Evolutionary conservation across 352 stramenopile species (phyloP).

Genomic region (Blastocystis hominis): DNA sequence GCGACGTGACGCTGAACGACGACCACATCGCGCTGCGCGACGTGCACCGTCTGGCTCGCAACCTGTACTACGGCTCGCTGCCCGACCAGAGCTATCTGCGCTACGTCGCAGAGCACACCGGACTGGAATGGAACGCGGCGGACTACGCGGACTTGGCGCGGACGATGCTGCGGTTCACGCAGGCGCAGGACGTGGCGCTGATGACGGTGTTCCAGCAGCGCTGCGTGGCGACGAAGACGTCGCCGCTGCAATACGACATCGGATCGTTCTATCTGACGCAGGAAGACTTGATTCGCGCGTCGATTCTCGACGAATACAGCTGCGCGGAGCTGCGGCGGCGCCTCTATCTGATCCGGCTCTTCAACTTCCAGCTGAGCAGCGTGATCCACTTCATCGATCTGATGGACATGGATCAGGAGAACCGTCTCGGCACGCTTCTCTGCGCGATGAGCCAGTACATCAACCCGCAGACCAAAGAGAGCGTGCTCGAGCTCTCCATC

Average conservation of each 20-base stretch:
- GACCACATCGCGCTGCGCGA: neutral
- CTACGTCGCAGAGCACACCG: neutral
- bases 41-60: conserved; percentile 38
- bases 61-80: conserved; percentile 54
- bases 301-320: neutral
- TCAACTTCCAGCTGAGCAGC: conserved; percentile 10
- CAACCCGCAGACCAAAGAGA: conserved; percentile 43
- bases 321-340: conserved; percentile 2
- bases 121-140: neutral
- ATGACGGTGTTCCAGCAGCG: conserved; percentile 50
- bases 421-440: conserved; percentile 41
- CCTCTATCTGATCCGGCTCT: conserved; percentile 28
- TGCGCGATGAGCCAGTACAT: conserved; percentile 51
- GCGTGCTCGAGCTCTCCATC: conserved; percentile 54
- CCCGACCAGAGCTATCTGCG: conserved; percentile 3
- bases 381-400: conserved; percentile 57
- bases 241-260: conserved; percentile 3
- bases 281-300: conserved; percentile 39
- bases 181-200: conserved; percentile 21
- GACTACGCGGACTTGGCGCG: neutral
- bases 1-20: neutral
- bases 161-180: conserved; percentile 11
- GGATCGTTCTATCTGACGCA: conserved; percentile 46
- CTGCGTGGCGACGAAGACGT: conserved; percentile 6
- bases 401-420: conserved; percentile 57